Base-by-base conservation (phyloP, 1,139 yeast species). In the Zygosaccharomyces pseudobailii region DNA sequence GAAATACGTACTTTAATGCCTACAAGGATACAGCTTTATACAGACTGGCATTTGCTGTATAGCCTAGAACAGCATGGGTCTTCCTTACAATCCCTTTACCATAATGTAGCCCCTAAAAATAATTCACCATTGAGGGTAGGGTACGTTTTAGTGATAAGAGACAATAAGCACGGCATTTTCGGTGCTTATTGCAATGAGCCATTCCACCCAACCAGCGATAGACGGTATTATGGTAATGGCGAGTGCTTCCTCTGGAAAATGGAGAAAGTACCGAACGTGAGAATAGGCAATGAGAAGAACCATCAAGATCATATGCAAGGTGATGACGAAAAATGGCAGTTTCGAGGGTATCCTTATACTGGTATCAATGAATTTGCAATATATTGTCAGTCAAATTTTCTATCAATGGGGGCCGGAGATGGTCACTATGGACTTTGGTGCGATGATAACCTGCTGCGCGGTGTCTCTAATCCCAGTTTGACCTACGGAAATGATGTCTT, bases 351-450 rank as follows among this genome's bases (percentile, higher is more conserved):
- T 63, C 88, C 90, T 48, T 87, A 85, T 66, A 88, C 97, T 0
- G 96, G 97, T 0, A 64, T 84, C 39, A 92, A 92, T 63, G 96
- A 89, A 62, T 90, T 83, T 64, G 77, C 87, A 43, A 80, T 92
- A 22, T 88, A 86, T 63, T 87, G 96, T 51, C 87, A 92, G 37
- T 80, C 79, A 49, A 74, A 79, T 25, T 90, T 83, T 59, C 72
- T 94, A 36, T 84, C 96, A 17, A 74, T 92, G 57, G 99, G 98
- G 2, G 95, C 96, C 0, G 96, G 97, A 4, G 82, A 80, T 56
- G 97, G 97, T 3, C 88, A 86, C 59, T 90, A 88, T 66, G 98
- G 97, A 1, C 71, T 94, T 21, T 92, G 95, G 90, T 72, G 90
- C 21, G 95, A 88, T 63, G 83, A 79, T 47, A 78, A 82, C 37